Evolutionary conservation across 2,329 filamentous ascomycete genomes (phyloP).

Genomic region (Fusarium domesticum): DNA sequence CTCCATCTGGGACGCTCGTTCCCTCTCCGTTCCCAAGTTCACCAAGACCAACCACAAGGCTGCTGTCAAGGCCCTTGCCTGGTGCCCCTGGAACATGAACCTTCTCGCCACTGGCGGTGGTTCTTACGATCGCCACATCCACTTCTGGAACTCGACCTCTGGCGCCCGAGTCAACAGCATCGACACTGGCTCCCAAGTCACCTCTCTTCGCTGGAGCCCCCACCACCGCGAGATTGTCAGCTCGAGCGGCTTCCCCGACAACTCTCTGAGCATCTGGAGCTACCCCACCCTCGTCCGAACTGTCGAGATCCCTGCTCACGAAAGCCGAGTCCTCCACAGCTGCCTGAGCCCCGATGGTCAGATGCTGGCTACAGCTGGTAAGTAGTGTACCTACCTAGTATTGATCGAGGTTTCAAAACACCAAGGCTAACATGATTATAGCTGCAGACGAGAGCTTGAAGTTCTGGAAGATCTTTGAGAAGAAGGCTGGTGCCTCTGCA

Average conservation of each 20-base stretch:
- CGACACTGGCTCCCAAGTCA: conserved; percentile 96
- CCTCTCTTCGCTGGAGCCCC: conserved; percentile 92
- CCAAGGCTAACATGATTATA: conserved; percentile 28
- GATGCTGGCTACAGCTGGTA: conserved; percentile 90
- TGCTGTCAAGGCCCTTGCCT: conserved; percentile 94
- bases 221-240: conserved; percentile 97
- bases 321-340: conserved; percentile 94
- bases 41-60: conserved; percentile 99
- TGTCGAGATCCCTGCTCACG: conserved; percentile 95
- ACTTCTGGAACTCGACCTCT: conserved; percentile 99
- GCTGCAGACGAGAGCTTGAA: conserved; percentile 96
- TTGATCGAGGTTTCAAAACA: neutral
- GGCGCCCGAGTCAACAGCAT: conserved; percentile 98
- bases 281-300: conserved; percentile 97
- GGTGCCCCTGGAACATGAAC: conserved; percentile 99
- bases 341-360: conserved; percentile 96
- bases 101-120: conserved; percentile 94
- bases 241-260: conserved; percentile 98
- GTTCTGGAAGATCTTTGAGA: conserved; percentile 99
- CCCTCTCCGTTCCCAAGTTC: conserved; percentile 91
- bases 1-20: conserved; percentile 97
- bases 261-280: conserved; percentile 98
- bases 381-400: conserved; percentile 32
- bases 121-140: conserved; percentile 95
- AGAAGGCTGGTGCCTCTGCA: conserved; percentile 77